Evolutionary conservation across 768 basidiomycete species (phyloP), one percentile per base, ranked within the genome.

Genomic region (Cyathus striatus): DNA sequence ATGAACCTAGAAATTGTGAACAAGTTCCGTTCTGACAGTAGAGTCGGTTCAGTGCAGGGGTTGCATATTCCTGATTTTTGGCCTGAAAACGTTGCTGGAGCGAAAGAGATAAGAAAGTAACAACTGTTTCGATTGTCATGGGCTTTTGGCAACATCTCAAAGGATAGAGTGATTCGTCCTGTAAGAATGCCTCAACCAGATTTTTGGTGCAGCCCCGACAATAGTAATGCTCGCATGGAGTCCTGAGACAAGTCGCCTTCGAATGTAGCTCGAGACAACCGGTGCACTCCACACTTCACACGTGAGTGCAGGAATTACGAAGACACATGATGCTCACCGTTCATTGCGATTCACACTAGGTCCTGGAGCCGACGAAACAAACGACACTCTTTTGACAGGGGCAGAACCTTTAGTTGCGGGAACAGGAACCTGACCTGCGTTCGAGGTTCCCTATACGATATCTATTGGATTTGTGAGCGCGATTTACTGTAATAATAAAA

Each of bases 141-240:
- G 55, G 53, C 24, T 62, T 49, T 22, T 64, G 53, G 53, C 77
- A 81, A 51, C 78, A 81, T 25, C 71, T 66, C 6, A 76, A 61
- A 0, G 79, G 78, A 43, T 68, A 69, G 3, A 79, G 65, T 0
- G 70, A 62, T 46, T 81, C 79, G 48, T 81, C 79, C 3, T 57
- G 61, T 9, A 65, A 63, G 17, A 70, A 68, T 0, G 67, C 44
- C 36, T 65, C 52, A 14, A 72, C 69, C 24, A 79, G 66, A 23
- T 59, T 56, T 1, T 49, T 41, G 24, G 77, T 33, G 44, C 78
- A 81, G n/a, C 41, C 54, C 14, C 47, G 48, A 56, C 76, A 79
- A 45, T 81, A 75, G 36, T 54, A 43, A 48, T 81, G 75, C 1
- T 52, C 49, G 51, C 79, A 80, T 2, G 70, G 59, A 1, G 70